Evolutionary conservation across 768 basidiomycete species (phyloP).

Genomic region (Panellus pusillus): DNA sequence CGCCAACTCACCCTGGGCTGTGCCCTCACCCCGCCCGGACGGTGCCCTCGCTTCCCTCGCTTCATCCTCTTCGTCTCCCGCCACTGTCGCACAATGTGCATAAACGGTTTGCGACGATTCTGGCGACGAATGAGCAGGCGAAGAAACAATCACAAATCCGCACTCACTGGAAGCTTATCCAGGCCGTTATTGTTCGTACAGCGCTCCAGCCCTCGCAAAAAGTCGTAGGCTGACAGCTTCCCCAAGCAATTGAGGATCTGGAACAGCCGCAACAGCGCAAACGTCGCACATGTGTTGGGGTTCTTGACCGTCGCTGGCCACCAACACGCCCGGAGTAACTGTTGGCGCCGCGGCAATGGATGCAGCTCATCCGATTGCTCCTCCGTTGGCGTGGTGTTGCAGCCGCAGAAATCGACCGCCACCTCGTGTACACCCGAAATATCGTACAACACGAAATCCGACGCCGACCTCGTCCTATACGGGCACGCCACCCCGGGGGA

Average conservation of each 20-base stretch:
- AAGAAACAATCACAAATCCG: too few species aligned
- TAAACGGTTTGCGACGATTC: conserved; percentile 3
- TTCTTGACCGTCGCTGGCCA: conserved; percentile 6
- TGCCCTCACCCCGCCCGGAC: not conserved
- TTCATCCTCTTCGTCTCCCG: conserved; percentile 10
- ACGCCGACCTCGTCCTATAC: not conserved
- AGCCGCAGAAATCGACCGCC: conserved; percentile 6
- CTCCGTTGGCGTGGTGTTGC: not conserved
- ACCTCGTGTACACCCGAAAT: conserved; percentile 3
- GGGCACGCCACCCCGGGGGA: not conserved
- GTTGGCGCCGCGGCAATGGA: not conserved
- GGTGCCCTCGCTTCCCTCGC: not conserved
- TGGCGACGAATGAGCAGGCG: not conserved
- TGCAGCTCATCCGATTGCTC: not conserved
- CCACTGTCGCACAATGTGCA: conserved; percentile 7
- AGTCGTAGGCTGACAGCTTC: not conserved
- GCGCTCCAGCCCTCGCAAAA: not conserved
- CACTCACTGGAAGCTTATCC: not conserved
- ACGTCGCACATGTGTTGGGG: conserved; percentile 10
- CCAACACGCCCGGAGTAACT: conserved; percentile 9
- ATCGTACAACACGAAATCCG: not conserved
- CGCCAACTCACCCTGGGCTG: not conserved
- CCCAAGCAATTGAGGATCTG: not conserved
- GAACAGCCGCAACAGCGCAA: not conserved
- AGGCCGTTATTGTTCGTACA: not conserved